Evolutionary conservation across 163 green algal species (phyloP).

Genomic region (Trebouxiophyceae sp.): DNA sequence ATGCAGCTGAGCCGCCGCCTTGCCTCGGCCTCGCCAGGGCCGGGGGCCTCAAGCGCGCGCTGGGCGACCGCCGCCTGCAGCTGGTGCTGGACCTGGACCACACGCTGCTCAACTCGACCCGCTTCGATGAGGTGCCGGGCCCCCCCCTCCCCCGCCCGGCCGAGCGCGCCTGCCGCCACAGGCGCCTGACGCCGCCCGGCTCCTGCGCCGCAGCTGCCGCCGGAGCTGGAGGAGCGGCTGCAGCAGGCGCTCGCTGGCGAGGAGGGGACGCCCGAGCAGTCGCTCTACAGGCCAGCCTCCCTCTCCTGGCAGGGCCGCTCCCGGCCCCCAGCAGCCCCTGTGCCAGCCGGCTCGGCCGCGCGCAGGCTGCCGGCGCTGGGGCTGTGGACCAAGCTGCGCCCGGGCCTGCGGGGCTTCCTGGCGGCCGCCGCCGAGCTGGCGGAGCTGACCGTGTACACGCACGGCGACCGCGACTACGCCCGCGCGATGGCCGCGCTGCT

Average conservation of each 20-base stretch:
- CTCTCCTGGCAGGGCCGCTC: too few relatives aligned
- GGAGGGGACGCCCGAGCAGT: neutral
- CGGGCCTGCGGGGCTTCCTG: constrained; percentile 40
- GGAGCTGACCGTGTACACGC: constrained; percentile 90
- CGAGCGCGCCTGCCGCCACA: too few relatives aligned
- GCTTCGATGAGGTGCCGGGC: constrained; percentile 40
- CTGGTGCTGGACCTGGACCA: constrained; percentile 96
- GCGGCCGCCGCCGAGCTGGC: constrained; percentile 30
- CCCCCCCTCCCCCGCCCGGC: too few relatives aligned
- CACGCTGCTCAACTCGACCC: constrained; percentile 87
- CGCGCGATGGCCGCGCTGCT: constrained; percentile 57
- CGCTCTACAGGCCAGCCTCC: neutral
- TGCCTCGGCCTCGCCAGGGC: too few relatives aligned
- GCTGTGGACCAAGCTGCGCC: constrained; percentile 93
- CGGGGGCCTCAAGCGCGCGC: constrained; percentile 25
- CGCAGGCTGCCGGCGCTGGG: constrained; percentile 34
- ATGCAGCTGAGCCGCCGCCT: too few relatives aligned
- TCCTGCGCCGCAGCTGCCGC: neutral
- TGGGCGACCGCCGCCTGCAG: constrained; percentile 48
- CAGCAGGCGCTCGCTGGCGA: neutral
- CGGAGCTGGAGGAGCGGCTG: neutral
- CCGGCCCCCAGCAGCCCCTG: too few relatives aligned
- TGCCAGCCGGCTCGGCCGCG: too few relatives aligned
- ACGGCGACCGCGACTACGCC: constrained; percentile 79
- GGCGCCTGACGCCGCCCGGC: too few relatives aligned